phyloP scores from a whole-genome alignment of 2,329 filamentous ascomycete genomes.

The Drechslerella dactyloides region DNA sequence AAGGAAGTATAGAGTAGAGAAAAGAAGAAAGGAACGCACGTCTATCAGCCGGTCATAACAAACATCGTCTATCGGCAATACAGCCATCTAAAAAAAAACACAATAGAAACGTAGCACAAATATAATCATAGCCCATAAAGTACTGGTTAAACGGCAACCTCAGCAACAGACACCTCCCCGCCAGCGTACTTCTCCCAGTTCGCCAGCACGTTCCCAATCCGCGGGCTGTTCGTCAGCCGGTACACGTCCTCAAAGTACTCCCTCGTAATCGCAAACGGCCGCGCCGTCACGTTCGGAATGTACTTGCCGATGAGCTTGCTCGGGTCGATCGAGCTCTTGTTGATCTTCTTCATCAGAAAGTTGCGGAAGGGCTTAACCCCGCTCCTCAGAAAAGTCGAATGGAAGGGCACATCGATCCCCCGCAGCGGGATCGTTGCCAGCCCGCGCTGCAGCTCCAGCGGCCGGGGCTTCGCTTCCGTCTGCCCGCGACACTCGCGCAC shows the following conservation, averaged over 20 bases:
- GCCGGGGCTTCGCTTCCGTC: slow-evolving; percentile 85
- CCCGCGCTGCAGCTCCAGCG: slow-evolving; percentile 87
- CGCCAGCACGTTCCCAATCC: slow-evolving; percentile 79
- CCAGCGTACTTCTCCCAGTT: slow-evolving; percentile 77
- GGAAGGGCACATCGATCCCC: slow-evolving; percentile 98
- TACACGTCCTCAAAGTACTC: slow-evolving; percentile 99
- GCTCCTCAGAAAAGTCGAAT: slow-evolving; percentile 95
- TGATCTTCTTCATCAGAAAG: slow-evolving; percentile 99
- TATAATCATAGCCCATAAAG: too few relatives aligned
- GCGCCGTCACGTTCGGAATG: slow-evolving; percentile 97
- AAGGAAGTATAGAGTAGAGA: too few relatives aligned
- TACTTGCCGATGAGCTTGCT: slow-evolving; percentile 97
- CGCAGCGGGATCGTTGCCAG: slow-evolving; percentile 96
- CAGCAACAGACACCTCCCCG: slow-evolving; percentile 61
- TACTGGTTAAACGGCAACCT: slow-evolving; percentile 53
- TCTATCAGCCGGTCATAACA: too few relatives aligned
- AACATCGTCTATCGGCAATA: too few relatives aligned
- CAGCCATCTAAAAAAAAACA: too few relatives aligned
- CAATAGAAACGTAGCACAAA: too few relatives aligned
- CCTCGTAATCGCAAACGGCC: slow-evolving; percentile 92
- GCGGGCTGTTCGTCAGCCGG: slow-evolving; percentile 80
- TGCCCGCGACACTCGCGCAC: slow-evolving; percentile 86
- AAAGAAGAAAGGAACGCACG: too few relatives aligned
- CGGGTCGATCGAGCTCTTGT: slow-evolving; percentile 97
- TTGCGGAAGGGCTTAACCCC: slow-evolving; percentile 99